These are phyloP conservation scores for Naganishia randhawae DNA, from an alignment of 768 basidiomycete species.

Conservation along the genomic window DNA sequence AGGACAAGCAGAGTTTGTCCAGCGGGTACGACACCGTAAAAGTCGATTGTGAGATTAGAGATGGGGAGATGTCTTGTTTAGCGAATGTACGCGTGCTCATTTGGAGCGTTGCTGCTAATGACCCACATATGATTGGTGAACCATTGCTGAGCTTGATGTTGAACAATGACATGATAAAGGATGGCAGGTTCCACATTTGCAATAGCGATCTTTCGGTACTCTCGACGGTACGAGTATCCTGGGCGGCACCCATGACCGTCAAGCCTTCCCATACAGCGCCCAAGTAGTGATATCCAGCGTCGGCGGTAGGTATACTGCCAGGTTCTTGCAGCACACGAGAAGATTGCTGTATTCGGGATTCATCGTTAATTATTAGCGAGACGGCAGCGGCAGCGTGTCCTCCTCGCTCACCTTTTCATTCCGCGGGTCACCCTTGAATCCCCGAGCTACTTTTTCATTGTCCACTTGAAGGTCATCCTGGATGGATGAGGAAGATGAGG, in stretches of 20 bases:
- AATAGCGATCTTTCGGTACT: constrained; percentile 8
- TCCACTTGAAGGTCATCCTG: neutral
- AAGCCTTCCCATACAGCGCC: constrained; percentile 12
- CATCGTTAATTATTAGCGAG: neutral
- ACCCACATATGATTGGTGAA: neutral
- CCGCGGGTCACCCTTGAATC: neutral
- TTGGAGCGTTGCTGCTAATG: constrained; percentile 1
- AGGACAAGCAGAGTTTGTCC: constrained; percentile 71
- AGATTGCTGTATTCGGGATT: neutral
- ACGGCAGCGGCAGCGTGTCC: neutral
- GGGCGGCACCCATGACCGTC: constrained; percentile 5
- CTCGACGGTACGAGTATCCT: neutral
- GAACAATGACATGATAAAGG: constrained; percentile 11
- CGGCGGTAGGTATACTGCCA: constrained; percentile 3
- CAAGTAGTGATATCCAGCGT: constrained; percentile 13
- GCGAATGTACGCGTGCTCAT: neutral
- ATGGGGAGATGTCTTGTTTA: neutral
- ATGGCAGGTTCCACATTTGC: constrained; percentile 21
- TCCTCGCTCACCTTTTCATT: neutral
- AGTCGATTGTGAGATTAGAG: constrained; percentile 43
- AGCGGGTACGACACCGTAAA: constrained; percentile 60
- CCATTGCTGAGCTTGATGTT: constrained; percentile 1
- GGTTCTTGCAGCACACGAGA: constrained; percentile 3
- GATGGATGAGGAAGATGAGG: neutral
- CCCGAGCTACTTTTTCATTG: neutral